A percentile compares a stretch with the other conserved stretches of the same genome.
These are phyloP conservation scores for Cymbopogon citratus DNA, from an alignment of 176 grass and related monocot genomes.

Conservation along the genomic window DNA sequence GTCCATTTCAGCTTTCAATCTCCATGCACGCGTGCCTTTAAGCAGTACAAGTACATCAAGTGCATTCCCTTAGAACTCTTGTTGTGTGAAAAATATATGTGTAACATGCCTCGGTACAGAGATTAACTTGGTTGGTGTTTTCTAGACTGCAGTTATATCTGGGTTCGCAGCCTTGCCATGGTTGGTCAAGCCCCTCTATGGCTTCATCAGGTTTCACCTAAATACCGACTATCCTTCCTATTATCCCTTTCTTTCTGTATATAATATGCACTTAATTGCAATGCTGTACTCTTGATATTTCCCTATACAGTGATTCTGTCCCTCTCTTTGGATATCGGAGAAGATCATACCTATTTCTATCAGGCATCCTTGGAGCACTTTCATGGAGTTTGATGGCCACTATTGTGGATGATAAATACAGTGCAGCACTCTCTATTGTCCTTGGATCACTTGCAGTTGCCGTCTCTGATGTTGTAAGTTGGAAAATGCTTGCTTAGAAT, in stretches of 20 bases:
- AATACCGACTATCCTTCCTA: not conserved
- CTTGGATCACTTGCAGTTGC: too few relatives aligned
- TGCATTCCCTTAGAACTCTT: not conserved
- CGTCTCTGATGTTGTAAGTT: too few relatives aligned
- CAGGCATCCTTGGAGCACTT: constrained; percentile 88
- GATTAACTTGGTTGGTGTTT: constrained; percentile 35
- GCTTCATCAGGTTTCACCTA: constrained; percentile 77
- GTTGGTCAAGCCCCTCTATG: constrained; percentile 98
- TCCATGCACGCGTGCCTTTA: constrained; percentile 3
- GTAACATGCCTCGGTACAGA: not conserved
- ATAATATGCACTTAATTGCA: not conserved
- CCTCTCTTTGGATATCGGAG: constrained; percentile 95
- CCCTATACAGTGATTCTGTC: constrained; percentile 73
- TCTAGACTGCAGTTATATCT: constrained; percentile 96
- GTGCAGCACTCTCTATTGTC: too few relatives aligned
- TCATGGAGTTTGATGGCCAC: constrained; percentile 92
- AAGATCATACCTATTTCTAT: constrained; percentile 93
- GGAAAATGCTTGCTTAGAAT: too few relatives aligned
- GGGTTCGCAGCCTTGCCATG: constrained; percentile 90
- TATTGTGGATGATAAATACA: constrained; percentile 20
- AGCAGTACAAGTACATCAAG: constrained; percentile 6
- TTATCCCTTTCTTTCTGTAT: not conserved
- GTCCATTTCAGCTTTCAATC: not conserved
- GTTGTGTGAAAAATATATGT: not conserved
- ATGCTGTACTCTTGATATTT: constrained; percentile 1